Evolutionary conservation across 306 rosid species (phyloP), one percentile per base, ranked within the genome.

Genomic region (Lithocarpus polystachyus): DNA sequence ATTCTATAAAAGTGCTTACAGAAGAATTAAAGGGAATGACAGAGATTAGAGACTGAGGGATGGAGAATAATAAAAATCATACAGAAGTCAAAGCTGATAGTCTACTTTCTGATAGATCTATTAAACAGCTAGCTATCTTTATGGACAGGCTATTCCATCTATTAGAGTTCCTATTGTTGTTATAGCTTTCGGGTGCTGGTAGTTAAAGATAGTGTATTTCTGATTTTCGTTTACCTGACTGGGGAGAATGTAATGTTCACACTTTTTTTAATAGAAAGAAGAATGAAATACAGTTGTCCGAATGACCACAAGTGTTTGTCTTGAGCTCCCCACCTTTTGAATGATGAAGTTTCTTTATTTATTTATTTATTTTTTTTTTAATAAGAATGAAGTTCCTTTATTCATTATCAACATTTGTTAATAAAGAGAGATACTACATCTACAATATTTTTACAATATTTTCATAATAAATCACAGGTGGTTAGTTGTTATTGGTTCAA

Each of bases 1-100:
- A 90, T 82, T 91, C 98, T 11, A 92, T 92, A 22, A 20, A 83
- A 73, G 85, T 87, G 20, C 93, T 94, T 14, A 79, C 94, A 0
- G 85, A 84, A 48, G 93, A 90, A 76, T 72, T 94, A 84, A 87
- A 83, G 89, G 92, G 84, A 78, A 82, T 82, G 23, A 24, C 17
- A 31, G 68, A 33, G 19, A 23, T 11, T 5, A 70, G n/a, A 15
- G 29, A 29, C 19, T 15, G 48, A 71, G 4, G 17, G 33, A 11
- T 65, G 60, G 2, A 18, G 28, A 72, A 56, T 13, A 72, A 64
- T 65, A 56, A 62, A 71, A 17, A 56, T 12, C 15, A 4, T 19
- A 29, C n/a, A 64, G 45, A 33, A 19, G 45, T 68, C 24, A 35
- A 4, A 31, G 52, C 2, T 19, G 72, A 35, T 35, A 35, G 35